Evolutionary conservation across 345 rosid species (phyloP), one percentile per base, ranked within the genome.

Genomic region (Lepidium didymum): DNA sequence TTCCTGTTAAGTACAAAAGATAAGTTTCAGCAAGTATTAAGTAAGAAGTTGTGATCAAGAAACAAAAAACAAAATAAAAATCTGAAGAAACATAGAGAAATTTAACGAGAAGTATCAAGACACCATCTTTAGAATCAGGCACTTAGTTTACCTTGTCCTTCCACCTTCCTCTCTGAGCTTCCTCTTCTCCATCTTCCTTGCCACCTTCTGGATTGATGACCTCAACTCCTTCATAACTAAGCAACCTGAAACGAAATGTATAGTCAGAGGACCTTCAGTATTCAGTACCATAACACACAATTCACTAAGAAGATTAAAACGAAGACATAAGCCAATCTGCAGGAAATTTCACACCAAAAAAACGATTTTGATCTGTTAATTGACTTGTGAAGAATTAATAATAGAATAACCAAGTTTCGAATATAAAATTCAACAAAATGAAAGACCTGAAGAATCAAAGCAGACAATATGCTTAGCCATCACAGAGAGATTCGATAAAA

Each of bases 141-240:
- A 8, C 18, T 27, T 8, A 56, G 49, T 14, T 29, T 64, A 87
- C 96, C 89, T 92, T 93, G 61, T 87, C 88, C 64, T 64, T 86
- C 98, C 98, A 90, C 81, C 98, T 83, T 78, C 98, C 96, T 78
- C 76, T 85, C 58, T 76, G 87, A 71, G 98, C 98, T 83, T 92
- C 96, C 75, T 92, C 98, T 79, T 79, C 96, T 0, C 91, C 92
- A 52, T 92, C 96, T 78, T 92, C 98, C 45, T 84, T 87, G 55
- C 92, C 95, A 78, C 96, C 98, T 43, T 92, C 98, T 8, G 98
- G 98, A 78, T 92, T 89, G 38, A 92, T 81, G 35, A 92, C 96
- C 80, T 92, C 98, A 63, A 92, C 70, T 9, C 88, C 96, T 84
- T 90, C 98, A 68, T 92, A 80, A 56, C 84, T 82, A 47, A 80